These are phyloP conservation scores for Cystobasidium pallidum DNA, from an alignment of 1,284 basidiomycete genomes.

Conservation along the genomic window DNA sequence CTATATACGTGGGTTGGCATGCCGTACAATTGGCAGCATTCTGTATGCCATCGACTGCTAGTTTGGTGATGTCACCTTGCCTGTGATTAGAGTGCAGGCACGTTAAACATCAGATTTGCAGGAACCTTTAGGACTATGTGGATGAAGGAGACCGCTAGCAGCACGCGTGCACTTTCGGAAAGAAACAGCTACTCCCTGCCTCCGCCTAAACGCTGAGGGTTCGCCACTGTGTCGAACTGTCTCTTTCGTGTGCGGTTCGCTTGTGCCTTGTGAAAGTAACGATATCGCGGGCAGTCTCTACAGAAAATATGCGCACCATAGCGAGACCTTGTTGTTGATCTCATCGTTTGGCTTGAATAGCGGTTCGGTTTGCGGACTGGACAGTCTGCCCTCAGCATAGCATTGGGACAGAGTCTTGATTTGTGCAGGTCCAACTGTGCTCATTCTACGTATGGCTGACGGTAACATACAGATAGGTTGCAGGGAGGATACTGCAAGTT, in stretches of 20 bases:
- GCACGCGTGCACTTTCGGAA: no score
- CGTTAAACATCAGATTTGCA: neutral
- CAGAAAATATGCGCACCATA: slow-evolving; percentile 45
- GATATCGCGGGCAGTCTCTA: neutral
- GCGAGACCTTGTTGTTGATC: slow-evolving; percentile 47
- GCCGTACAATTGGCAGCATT: slow-evolving; percentile 65
- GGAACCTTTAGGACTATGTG: no score
- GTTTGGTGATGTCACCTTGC: slow-evolving; percentile 74
- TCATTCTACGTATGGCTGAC: slow-evolving; percentile 22
- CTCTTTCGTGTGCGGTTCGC: no score
- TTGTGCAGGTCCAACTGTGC: slow-evolving; percentile 15
- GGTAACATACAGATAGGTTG: slow-evolving; percentile 6
- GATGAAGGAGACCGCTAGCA: neutral
- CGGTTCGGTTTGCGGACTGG: neutral
- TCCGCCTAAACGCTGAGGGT: no score
- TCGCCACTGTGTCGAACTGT: no score
- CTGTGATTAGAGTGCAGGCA: slow-evolving; percentile 56
- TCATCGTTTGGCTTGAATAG: slow-evolving; percentile 20
- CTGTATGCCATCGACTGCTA: slow-evolving; percentile 76
- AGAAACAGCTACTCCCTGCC: no score
- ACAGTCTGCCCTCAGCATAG: slow-evolving; percentile 21
- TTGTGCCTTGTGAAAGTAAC: neutral
- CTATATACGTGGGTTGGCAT: no score
- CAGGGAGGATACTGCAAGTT: no score
- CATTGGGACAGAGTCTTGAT: slow-evolving; percentile 23